These are phyloP conservation scores for Populus euphratica DNA, from an alignment of 345 rosid genomes.

Conservation along the genomic window DNA sequence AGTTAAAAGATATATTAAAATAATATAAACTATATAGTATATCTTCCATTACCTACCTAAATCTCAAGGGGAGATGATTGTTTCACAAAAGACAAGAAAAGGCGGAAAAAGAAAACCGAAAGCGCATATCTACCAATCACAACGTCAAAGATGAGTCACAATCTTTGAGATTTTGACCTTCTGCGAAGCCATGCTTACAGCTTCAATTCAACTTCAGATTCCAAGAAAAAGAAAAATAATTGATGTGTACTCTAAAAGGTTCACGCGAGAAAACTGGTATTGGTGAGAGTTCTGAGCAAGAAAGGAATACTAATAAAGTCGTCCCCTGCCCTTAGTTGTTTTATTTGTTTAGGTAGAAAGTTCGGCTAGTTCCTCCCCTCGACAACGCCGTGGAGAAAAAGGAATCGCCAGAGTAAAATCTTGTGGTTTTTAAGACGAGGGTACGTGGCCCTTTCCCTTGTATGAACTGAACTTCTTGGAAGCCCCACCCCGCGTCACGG, in stretches of 20 bases:
- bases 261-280: neutral
- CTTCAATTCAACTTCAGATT: neutral
- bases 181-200: neutral
- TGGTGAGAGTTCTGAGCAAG: neutral
- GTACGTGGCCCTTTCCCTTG: neutral
- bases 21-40: no score
- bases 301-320: no score
- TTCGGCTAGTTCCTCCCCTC: neutral
- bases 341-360: neutral
- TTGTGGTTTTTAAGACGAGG: neutral
- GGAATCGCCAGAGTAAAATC: neutral
- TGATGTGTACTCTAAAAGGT: neutral
- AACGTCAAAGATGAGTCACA: neutral
- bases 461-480: neutral
- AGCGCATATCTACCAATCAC: constrained; percentile 7
- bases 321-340: neutral
- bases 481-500: neutral
- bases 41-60: no score
- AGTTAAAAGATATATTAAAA: no score
- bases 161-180: neutral
- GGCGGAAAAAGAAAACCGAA: neutral
- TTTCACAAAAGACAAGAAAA: no score
- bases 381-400: neutral
- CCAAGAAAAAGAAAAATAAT: neutral
- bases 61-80: no score